Evolutionary conservation across 352 stramenopile species (phyloP).

Genomic region (Globisporangium uncinulatum): DNA sequence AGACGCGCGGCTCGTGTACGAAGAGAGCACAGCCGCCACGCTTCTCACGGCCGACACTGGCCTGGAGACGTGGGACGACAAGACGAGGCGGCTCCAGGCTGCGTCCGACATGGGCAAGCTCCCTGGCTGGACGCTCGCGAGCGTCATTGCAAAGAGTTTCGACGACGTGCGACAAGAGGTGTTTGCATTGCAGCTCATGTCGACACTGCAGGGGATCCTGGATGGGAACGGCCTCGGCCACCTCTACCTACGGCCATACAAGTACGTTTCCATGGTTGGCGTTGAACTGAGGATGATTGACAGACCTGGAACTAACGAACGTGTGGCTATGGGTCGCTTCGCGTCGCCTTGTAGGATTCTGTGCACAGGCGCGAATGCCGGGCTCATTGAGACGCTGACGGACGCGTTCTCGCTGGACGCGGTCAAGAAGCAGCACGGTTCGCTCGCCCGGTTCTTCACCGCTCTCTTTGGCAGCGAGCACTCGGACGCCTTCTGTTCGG

Average conservation of each 20-base stretch:
- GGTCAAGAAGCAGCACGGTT: conserved; percentile 80
- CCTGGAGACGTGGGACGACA: conserved; percentile 15
- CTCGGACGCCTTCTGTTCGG: conserved; percentile 48
- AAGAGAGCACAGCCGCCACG: conserved; percentile 17
- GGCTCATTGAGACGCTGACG: conserved; percentile 89
- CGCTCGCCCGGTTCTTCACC: conserved; percentile 38
- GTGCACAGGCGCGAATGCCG: conserved; percentile 80
- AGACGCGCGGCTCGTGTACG: conserved; percentile 22
- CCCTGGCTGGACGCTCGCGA: conserved; percentile 27
- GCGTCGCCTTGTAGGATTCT: conserved; percentile 49
- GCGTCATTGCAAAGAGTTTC: conserved; percentile 37
- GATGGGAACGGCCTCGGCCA: conserved; percentile 19
- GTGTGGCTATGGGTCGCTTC: neutral
- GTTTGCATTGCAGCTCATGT: conserved; percentile 33
- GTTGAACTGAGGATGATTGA: neutral
- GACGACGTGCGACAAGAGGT: conserved; percentile 36
- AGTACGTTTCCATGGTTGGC: conserved; percentile 5
- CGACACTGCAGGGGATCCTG: conserved; percentile 23
- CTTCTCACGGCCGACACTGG: conserved; percentile 1
- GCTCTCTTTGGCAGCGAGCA: conserved; percentile 60
- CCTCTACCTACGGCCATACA: conserved; percentile 30
- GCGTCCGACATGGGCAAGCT: conserved; percentile 17
- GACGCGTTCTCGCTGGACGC: conserved; percentile 91
- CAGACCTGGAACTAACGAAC: neutral
- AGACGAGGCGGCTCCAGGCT: conserved; percentile 13